Percentiles rank a stretch among this genome's conserved stretches.
Evolutionary conservation across 2,329 filamentous ascomycete genomes (phyloP).

Genomic region (Botrytis byssoidea): DNA sequence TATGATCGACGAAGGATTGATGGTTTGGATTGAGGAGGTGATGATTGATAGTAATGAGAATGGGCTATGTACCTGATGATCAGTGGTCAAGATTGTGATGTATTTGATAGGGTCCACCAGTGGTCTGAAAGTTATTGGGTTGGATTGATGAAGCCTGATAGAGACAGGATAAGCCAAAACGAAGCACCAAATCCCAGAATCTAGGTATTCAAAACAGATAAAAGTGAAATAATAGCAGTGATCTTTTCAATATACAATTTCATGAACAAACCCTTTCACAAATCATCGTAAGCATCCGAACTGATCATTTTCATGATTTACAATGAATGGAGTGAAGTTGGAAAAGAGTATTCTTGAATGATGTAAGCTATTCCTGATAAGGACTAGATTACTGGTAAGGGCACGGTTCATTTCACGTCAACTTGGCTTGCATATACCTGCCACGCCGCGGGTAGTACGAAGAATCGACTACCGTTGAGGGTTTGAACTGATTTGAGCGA

Average conservation of each 20-base stretch:
- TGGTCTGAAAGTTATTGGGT: background rate
- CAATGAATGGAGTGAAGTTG: background rate
- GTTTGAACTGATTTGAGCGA: fast-evolving
- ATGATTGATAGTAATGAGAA: background rate
- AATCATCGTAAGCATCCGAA: background rate
- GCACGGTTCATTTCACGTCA: background rate
- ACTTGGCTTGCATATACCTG: background rate
- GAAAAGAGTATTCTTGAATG: fast-evolving
- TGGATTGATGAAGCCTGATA: background rate
- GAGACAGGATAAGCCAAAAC: background rate
- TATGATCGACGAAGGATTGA: background rate
- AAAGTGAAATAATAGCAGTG: background rate
- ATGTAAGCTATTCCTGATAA: background rate
- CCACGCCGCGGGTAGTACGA: background rate
- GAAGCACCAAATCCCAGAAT: background rate
- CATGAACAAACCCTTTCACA: background rate
- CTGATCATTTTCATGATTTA: background rate
- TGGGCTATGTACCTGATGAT: background rate
- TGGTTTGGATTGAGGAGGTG: background rate
- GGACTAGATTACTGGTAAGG: background rate
- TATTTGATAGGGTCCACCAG: background rate
- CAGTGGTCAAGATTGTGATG: background rate
- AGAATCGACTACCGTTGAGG: background rate
- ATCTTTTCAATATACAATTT: background rate
- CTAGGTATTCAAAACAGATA: background rate